Evolutionary conservation across 352 stramenopile species (phyloP).

Genomic region (Phytophthora aleatoria): DNA sequence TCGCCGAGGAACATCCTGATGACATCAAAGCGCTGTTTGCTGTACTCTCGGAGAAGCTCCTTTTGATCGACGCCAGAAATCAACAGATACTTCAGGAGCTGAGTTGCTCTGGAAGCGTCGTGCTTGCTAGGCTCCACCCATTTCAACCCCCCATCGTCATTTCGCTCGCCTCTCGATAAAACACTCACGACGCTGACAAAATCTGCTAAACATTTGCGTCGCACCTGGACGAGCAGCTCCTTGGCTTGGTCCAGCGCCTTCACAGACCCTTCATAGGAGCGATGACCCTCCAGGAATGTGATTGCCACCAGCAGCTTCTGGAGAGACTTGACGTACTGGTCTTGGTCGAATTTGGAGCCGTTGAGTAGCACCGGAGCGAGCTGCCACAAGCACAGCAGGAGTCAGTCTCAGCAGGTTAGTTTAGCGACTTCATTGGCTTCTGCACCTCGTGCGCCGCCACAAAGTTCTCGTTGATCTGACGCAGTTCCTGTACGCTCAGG

Average conservation of each 20-base stretch:
- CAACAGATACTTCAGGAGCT: constrained; percentile 69
- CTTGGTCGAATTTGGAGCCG: constrained; percentile 74
- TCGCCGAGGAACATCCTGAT: constrained; percentile 58
- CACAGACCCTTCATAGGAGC: constrained; percentile 71
- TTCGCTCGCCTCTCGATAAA: constrained; percentile 51
- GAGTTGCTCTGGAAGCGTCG: constrained; percentile 53
- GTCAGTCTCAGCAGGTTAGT: background rate
- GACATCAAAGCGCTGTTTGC: constrained; percentile 70
- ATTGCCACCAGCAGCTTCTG: constrained; percentile 74
- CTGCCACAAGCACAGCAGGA: constrained; percentile 30
- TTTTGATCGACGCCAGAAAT: constrained; percentile 54
- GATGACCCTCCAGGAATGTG: constrained; percentile 70
- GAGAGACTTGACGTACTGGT: constrained; percentile 67
- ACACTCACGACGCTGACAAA: constrained; percentile 75
- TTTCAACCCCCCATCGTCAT: constrained; percentile 23
- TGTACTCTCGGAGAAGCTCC: constrained; percentile 67
- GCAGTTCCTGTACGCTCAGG: constrained; percentile 72
- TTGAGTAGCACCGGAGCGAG: constrained; percentile 67
- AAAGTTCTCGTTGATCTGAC: constrained; percentile 78
- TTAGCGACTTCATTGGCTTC: background rate
- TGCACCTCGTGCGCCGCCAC: constrained; percentile 68
- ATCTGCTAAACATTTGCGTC: constrained; percentile 68
- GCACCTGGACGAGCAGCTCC: constrained; percentile 63
- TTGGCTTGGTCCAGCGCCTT: constrained; percentile 74
- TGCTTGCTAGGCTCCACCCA: constrained; percentile 60